Conservation (phyloP, 306 rosid genomes). For the Castanea crenata region DNA sequence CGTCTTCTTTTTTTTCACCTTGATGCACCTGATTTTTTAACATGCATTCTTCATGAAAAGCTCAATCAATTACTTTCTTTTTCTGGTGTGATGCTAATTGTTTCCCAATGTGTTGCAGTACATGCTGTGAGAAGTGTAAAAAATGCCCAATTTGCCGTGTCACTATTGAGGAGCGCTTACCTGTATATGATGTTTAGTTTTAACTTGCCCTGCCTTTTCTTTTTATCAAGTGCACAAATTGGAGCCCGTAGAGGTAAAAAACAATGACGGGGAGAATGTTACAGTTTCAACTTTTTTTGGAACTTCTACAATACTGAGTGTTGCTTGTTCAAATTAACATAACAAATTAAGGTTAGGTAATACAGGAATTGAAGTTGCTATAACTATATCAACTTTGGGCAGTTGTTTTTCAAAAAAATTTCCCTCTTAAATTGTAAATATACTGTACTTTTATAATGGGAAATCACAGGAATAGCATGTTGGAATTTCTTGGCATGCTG, state of each 20-base stretch:
- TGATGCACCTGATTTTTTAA: not conserved
- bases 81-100: conserved; percentile 15
- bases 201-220: conserved; percentile 20
- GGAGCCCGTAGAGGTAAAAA: conserved; percentile 28
- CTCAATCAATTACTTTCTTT: not conserved
- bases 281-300: conserved; percentile 26
- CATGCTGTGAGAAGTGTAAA: conserved; percentile 82
- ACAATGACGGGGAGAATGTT: conserved; percentile 23
- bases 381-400: conserved; percentile 14
- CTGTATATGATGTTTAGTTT: conserved; percentile 84
- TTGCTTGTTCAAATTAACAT: conserved; percentile 28
- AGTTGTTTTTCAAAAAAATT: not conserved
- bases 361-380: conserved; percentile 21
- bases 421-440: conserved; percentile 42
- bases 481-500: conserved; percentile 8
- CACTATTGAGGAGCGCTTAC: conserved; percentile 62
- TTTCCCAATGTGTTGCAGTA: conserved; percentile 49
- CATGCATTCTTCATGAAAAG: not conserved
- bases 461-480: conserved; percentile 16
- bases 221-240: conserved; percentile 24
- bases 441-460: conserved; percentile 15
- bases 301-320: conserved; percentile 12
- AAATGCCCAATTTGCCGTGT: conserved; percentile 89
- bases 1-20: not conserved
- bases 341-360: conserved; percentile 17